Percentiles rank a stretch among this genome's conserved stretches.
Conservation (phyloP, 225 moss, liverwort and hornwort genomes). For the Thuidium tamariscinum region DNA sequence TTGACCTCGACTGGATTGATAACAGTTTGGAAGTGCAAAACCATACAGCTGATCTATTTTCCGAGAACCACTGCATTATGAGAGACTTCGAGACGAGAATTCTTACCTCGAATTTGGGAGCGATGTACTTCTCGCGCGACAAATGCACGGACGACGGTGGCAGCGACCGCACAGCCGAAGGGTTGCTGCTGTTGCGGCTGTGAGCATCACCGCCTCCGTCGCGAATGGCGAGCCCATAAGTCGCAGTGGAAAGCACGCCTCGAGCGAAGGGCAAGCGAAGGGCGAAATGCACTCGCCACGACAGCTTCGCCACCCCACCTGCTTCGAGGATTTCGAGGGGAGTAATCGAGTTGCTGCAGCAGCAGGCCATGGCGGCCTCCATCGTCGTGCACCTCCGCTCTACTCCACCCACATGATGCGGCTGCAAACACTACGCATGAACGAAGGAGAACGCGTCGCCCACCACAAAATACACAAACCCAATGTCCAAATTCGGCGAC, state of each 20-base stretch:
- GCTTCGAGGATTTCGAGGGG: slow-evolving; percentile 1
- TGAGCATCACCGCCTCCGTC: neutral
- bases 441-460: neutral
- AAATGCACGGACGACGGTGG: slow-evolving; percentile 2
- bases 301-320: neutral
- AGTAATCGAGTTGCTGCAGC: neutral
- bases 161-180: neutral
- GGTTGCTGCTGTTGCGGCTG: neutral
- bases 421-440: neutral
- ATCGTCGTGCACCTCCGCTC: neutral
- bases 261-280: neutral
- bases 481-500: neutral
- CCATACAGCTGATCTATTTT: neutral
- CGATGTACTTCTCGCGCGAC: neutral
- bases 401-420: neutral
- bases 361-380: slow-evolving; percentile 4
- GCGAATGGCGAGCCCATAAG: neutral
- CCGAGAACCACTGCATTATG: neutral
- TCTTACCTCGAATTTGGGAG: slow-evolving; percentile 14
- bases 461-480: neutral
- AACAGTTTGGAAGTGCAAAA: neutral
- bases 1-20: neutral
- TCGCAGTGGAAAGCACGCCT: neutral
- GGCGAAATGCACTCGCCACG: neutral
- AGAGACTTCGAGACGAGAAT: neutral